Evolutionary conservation across 352 stramenopile genomes (phyloP), one percentile per base, ranked within the genome.

Genomic region (Pseudoperonospora humuli): DNA sequence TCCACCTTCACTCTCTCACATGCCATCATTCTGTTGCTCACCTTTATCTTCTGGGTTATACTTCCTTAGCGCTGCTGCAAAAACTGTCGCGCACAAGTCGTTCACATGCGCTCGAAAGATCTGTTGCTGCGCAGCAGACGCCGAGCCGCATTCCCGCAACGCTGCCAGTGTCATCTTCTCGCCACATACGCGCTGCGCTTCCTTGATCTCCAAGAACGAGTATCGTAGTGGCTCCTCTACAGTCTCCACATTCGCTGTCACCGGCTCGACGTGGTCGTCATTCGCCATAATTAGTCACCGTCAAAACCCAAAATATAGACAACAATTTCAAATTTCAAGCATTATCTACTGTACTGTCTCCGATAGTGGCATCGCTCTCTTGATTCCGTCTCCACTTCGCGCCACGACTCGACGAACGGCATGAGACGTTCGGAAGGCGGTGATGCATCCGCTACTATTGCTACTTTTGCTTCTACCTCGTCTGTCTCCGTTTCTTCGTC

Each of bases 31-130:
- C 14, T 17, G 15, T 23, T 17, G 13, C 17, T 2, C 11, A 85
- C 75, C 61, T 67, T 84, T 79, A 19, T 57, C 66, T 31, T 73
- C 56, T 8, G 76, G 76, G 35, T 89, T 70, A 40, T 89, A 86
- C 49, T 86, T 81, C 34, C 75, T 60, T 44, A 85, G 38, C 10
- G 75, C 70, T 1, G 67, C 61, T 2, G 70, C 70, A 44, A 89
- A 89, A 2, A 89, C 56, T 27, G 74, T 85, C 31, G 76, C 76
- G 42, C 76, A 89, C 31, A 86, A 47, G 23, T 86, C 76, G 24
- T 64, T 83, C 42, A 86, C 74, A 39, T 89, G 76, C 10, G 76
- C 76, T 25, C 66, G 72, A 40, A 86, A 86, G 20, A 89, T 78
- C 64, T 84, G 74, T 47, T 78, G 61, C 58, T 86, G 74, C 19